Base-by-base conservation (phyloP, 129 eudicot species). In the Kitagawia praeruptora region DNA sequence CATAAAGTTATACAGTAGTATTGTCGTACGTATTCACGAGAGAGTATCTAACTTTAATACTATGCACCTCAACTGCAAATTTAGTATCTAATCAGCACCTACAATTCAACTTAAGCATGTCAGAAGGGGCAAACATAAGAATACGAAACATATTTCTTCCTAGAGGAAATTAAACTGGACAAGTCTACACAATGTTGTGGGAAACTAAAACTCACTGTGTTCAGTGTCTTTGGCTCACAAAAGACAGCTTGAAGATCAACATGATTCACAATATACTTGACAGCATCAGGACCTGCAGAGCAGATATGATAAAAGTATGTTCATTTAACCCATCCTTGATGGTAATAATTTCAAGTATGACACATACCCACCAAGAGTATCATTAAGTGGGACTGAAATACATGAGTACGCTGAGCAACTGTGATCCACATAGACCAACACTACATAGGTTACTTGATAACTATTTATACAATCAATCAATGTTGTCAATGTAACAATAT, bases 251-350 rank as follows among this genome's bases (percentile, higher is more conserved):
- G 91, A 47, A 92, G 58, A 82, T 86, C 93, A 85, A 98, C 93
- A 89, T 96, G 99, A 81, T 88, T 89, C 67, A 87, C 91, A 70
- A 96, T 96, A 79, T 40, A 96, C 81, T 89, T 92, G 63, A 96
- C 99, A 81, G 99, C 97, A 84, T 92, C 97, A 74, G 99, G 99
- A 47, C 99, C 99, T 96, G 90, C 77, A 86, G 64, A 66, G 74
- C 11, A 78, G 75, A 56, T 44, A 61, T 75, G 18, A 71, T 1
- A 10, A 48, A 82, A 28, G 76, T 25, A 42, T 78, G 64, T 31
- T 71, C 28, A 70, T 9, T 18, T 73, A 44, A 74, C 0, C n/a
- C 21, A 42, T 64, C 49, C 66, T 49, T 40, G 31, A 28, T 23
- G 6, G 76, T 46, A 25, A 74, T 58, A 79, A 51, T 70, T 58